phyloP scores from a whole-genome alignment of 345 rosid genomes.

The Hibiscus mutabilis region DNA sequence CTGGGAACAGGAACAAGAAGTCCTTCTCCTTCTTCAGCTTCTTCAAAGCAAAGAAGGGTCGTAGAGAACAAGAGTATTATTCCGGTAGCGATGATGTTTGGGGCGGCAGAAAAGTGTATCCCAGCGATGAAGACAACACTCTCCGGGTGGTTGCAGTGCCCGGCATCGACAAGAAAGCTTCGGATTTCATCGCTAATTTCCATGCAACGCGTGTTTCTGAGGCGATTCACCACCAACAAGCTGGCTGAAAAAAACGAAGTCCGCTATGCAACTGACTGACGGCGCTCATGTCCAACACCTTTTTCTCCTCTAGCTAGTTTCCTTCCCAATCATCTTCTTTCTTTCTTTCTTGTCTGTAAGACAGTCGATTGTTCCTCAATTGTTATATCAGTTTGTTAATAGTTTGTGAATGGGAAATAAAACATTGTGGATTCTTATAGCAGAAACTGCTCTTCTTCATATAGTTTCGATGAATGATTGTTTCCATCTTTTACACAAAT shows the following conservation, averaged over 20 bases:
- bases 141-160: slow-evolving; percentile 34
- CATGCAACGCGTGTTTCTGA: slow-evolving; percentile 31
- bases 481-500: too few species aligned
- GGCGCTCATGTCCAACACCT: not conserved
- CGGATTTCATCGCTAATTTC: slow-evolving; percentile 41
- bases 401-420: slow-evolving; percentile 1
- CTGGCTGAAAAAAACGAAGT: not conserved
- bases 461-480: too few species aligned
- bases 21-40: not conserved
- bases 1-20: not conserved
- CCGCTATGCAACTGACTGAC: not conserved
- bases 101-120: slow-evolving; percentile 31
- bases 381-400: not conserved
- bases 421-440: not conserved
- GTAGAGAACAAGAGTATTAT: not conserved
- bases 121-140: slow-evolving; percentile 41
- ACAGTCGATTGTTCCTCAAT: not conserved
- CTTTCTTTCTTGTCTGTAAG: not conserved
- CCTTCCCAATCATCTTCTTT: not conserved
- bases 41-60: not conserved
- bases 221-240: slow-evolving; percentile 21
- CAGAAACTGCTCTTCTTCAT: too few species aligned
- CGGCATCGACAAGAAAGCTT: slow-evolving; percentile 48
- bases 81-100: slow-evolving; percentile 15
- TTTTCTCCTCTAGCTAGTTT: not conserved